phyloP scores from a whole-genome alignment of 2,329 filamentous ascomycete species.

The Colletotrichum zoysiae region DNA sequence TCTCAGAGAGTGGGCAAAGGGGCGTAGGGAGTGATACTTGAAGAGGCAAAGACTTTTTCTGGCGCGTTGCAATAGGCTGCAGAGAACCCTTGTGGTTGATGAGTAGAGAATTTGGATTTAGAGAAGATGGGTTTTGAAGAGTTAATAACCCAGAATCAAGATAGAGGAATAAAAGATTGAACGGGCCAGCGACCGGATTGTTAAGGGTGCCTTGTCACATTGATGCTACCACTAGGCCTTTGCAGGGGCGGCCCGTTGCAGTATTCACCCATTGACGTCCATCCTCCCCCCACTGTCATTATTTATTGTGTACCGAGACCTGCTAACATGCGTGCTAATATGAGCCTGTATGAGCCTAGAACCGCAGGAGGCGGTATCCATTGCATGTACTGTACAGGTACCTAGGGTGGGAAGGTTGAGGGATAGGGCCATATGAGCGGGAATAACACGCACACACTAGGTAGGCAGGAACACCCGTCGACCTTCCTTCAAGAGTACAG shows the following conservation, averaged over 20 bases:
- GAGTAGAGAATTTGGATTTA: neutral
- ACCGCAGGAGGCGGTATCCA: neutral
- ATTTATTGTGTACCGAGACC: neutral
- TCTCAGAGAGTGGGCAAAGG: slow-evolving; percentile 84
- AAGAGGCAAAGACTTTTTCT: neutral
- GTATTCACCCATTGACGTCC: neutral
- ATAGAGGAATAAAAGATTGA: neutral
- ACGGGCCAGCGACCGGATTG: neutral
- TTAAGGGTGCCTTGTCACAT: neutral
- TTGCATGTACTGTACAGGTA: neutral
- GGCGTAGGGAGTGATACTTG: slow-evolving; percentile 20
- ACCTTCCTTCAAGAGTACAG: neutral
- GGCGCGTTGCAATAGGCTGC: too few species aligned
- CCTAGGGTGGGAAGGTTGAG: neutral
- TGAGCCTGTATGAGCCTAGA: too few species aligned
- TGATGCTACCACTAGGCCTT: too few species aligned
- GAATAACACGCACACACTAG: neutral
- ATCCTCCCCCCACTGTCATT: neutral
- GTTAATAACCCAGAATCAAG: neutral
- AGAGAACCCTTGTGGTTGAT: too few species aligned
- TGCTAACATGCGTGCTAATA: neutral
- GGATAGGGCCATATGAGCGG: neutral
- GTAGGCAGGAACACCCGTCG: neutral
- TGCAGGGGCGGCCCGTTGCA: neutral
- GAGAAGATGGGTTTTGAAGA: neutral